Evolutionary conservation across 108 stramenopile genomes (phyloP).

Genomic region (Cyclostephanos invisitatus): DNA sequence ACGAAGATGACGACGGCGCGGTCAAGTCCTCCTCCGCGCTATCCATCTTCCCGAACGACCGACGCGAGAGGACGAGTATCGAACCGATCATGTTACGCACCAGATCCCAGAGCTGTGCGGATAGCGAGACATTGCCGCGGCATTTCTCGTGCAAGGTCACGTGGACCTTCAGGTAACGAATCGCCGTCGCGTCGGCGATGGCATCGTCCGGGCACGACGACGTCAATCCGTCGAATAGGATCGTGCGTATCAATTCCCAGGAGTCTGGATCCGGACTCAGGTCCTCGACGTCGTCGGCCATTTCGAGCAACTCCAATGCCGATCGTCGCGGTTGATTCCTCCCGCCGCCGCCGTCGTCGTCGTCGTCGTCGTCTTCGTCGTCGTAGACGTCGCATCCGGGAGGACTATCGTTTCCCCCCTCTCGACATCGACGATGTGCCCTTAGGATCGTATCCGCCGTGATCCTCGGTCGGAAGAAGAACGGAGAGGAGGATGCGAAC

Average conservation of each 20-base stretch:
- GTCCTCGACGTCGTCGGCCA: slow-evolving; percentile 49
- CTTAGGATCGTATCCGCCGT: slow-evolving; percentile 32
- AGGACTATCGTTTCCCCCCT: neutral
- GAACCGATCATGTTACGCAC: slow-evolving; percentile 37
- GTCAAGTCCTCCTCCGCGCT: neutral
- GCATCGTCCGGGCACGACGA: neutral
- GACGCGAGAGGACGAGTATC: slow-evolving; percentile 10
- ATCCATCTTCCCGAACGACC: neutral
- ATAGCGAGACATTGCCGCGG: slow-evolving; percentile 9
- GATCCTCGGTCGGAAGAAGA: slow-evolving; percentile 33
- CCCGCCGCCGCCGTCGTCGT: neutral
- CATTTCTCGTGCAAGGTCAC: slow-evolving; percentile 32
- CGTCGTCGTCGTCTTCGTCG: neutral
- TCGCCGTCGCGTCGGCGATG: neutral
- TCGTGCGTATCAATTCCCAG: slow-evolving; percentile 32
- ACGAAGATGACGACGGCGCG: neutral
- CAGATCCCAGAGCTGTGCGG: slow-evolving; percentile 33
- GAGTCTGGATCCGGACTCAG: slow-evolving; percentile 35
- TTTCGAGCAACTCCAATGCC: slow-evolving; percentile 40
- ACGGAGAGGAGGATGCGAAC: slow-evolving; percentile 13
- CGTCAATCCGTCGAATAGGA: slow-evolving; percentile 33
- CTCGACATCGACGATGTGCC: slow-evolving; percentile 16
- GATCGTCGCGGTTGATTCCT: neutral
- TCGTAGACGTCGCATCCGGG: no score
- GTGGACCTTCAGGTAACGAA: slow-evolving; percentile 35